These are phyloP conservation scores for Dactylorhiza incarnata DNA, from an alignment of 106 monocot species.

Conservation along the genomic window DNA sequence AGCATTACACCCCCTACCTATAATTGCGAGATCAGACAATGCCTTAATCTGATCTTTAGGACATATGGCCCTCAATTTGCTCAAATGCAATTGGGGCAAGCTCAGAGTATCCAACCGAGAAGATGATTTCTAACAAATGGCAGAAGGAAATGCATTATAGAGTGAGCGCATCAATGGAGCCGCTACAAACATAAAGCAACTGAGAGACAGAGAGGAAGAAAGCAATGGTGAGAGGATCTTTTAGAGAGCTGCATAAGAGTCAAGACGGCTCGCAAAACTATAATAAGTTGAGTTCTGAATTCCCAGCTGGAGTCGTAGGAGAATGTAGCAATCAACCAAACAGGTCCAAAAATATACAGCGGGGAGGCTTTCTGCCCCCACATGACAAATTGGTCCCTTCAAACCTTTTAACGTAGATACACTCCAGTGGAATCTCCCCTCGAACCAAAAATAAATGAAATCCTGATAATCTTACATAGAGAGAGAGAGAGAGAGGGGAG, in stretches of 20 bases:
- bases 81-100: not conserved
- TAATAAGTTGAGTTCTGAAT: not conserved
- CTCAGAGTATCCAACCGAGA: not conserved
- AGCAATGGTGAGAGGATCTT: not conserved
- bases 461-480: not conserved
- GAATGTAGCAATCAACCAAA: conserved; percentile 8
- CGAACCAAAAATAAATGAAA: not conserved
- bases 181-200: not conserved
- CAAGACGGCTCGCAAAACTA: not conserved
- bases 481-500: not conserved
- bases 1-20: not conserved
- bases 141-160: no score
- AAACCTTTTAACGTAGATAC: not conserved
- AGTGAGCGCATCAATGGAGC: no score
- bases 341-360: conserved; percentile 7
- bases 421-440: not conserved
- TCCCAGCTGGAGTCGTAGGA: conserved; percentile 4
- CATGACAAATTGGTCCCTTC: not conserved
- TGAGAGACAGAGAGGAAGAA: not conserved
- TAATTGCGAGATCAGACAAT: not conserved
- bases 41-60: not conserved
- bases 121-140: not conserved
- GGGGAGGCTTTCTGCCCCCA: not conserved
- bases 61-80: not conserved
- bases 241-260: not conserved